Evolutionary conservation across 805 yeast species (phyloP), one percentile per base, ranked within the genome.

Genomic region (Yarrowia sp.): DNA sequence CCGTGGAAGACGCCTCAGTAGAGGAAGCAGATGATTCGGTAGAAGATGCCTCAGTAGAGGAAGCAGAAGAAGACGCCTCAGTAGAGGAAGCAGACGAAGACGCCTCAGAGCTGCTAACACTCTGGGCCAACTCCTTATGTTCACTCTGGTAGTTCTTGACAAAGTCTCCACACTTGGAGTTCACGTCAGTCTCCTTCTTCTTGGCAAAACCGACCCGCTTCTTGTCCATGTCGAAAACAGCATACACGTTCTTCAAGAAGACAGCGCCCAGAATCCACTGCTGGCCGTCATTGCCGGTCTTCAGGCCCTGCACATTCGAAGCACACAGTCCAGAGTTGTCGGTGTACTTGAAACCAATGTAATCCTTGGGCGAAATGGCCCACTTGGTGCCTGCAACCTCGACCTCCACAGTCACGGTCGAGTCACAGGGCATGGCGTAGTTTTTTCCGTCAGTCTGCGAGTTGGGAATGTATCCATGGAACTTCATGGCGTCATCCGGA

Each of bases 191-290:
- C 39, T 42, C 14, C 50, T 58, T 79, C 69, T 81, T 79, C 24
- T 77, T 72, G n/a, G 87, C 89, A 66, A 87, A 81, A 0, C 90
- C 90, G 56, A 87, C 78, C 70, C 74, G 72, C 55, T 76, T 78
- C n/a, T 80, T 72, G 61, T 81, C 85, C 68, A 84, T 78, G 71
- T 87, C 88, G 71, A 86, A 87, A 14, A 85, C 84, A 2, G 87
- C 81, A 73, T 86, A 87, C 67, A 81, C 86, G 39, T 80, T 79
- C 68, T 82, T 82, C 71, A 87, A 75, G 72, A 87, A 87, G 2
- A 85, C 79, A n/a, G 85, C 87, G 6, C 92, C 92, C 46, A 87
- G 76, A 66, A 87, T 82, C 91, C 91, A 87, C 0, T 81, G 74
- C 17, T 78, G 78, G 65, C 79, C 76, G 15, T 75, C 72, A 40